These are phyloP conservation scores for Amauroascus verrucosus DNA, from an alignment of 2,329 filamentous ascomycete species.

Conservation along the genomic window DNA sequence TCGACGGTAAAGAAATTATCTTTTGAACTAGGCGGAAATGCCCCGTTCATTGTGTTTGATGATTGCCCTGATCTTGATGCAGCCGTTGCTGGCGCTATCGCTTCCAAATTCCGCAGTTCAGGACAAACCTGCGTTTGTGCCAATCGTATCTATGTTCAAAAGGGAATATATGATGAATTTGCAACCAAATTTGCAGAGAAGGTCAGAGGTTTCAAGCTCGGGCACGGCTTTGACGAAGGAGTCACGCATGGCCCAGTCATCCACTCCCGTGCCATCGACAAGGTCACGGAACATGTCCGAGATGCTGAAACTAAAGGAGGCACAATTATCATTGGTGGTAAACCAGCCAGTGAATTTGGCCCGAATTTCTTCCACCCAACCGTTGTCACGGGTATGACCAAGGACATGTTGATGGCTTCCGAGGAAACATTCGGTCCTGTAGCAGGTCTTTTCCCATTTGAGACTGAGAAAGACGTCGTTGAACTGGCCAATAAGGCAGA, in stretches of 20 bases:
- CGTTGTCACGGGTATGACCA: constrained; percentile 74
- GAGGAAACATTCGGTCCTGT: constrained; percentile 97
- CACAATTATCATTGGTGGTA: constrained; percentile 63
- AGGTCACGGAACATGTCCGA: constrained; percentile 68
- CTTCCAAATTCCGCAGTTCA: constrained; percentile 85
- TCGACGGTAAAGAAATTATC: constrained; percentile 76
- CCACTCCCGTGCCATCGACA: constrained; percentile 68
- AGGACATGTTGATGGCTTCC: constrained; percentile 68
- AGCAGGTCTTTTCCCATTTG: constrained; percentile 78
- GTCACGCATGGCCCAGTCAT: constrained; percentile 47
- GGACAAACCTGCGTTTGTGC: constrained; percentile 94
- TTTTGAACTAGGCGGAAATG: constrained; percentile 88
- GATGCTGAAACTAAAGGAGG: constrained; percentile 71
- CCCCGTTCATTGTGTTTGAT: constrained; percentile 94
- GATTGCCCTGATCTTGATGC: constrained; percentile 72
- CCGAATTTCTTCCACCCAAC: constrained; percentile 84
- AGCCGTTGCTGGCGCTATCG: constrained; percentile 72
- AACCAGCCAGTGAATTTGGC: constrained; percentile 63
- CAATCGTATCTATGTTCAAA: constrained; percentile 46
- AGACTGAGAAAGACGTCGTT: constrained; percentile 81
- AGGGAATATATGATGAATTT: constrained; percentile 45
- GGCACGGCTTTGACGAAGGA: constrained; percentile 37
- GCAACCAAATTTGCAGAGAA: constrained; percentile 45
- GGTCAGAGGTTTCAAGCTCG: constrained; percentile 42
- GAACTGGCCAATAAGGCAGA: constrained; percentile 68